A percentile compares a stretch with the other conserved stretches of the same genome.
These are phyloP conservation scores for Dovyalis caffra DNA, from an alignment of 345 rosid species.

Conservation along the genomic window DNA sequence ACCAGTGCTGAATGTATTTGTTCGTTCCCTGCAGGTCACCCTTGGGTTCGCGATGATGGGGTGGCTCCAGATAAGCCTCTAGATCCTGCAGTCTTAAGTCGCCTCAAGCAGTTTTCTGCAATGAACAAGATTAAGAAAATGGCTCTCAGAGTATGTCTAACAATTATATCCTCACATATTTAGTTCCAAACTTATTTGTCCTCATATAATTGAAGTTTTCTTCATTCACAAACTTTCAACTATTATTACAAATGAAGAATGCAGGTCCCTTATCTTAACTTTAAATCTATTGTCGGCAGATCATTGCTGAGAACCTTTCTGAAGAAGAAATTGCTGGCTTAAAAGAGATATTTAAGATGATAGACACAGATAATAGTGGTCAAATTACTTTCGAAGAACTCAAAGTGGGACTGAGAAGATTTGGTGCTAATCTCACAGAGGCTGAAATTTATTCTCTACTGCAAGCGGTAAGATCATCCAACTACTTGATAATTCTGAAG, in stretches of 20 bases:
- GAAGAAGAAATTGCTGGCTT: conserved; percentile 79
- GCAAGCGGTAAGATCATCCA: conserved; percentile 54
- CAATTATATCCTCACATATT: neutral
- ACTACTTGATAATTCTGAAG: neutral
- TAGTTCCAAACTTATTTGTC: neutral
- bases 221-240: neutral
- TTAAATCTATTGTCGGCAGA: conserved; percentile 28
- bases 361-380: conserved; percentile 74
- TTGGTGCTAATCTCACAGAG: conserved; percentile 60
- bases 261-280: neutral
- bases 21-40: conserved; percentile 60
- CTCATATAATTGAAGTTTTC: neutral
- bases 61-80: conserved; percentile 85
- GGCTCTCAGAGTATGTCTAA: conserved; percentile 61
- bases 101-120: conserved; percentile 78
- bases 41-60: conserved; percentile 78
- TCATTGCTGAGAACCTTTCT: conserved; percentile 70
- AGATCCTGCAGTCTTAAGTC: conserved; percentile 63
- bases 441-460: conserved; percentile 65
- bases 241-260: neutral
- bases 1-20: neutral
- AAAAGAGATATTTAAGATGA: conserved; percentile 63
- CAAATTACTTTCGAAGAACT: conserved; percentile 76
- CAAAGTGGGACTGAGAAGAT: conserved; percentile 60
- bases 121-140: conserved; percentile 85